A percentile compares a stretch with the other conserved stretches of the same genome.
Evolutionary conservation across 352 stramenopile species (phyloP).

Genomic region (Thraustotheca clavata): DNA sequence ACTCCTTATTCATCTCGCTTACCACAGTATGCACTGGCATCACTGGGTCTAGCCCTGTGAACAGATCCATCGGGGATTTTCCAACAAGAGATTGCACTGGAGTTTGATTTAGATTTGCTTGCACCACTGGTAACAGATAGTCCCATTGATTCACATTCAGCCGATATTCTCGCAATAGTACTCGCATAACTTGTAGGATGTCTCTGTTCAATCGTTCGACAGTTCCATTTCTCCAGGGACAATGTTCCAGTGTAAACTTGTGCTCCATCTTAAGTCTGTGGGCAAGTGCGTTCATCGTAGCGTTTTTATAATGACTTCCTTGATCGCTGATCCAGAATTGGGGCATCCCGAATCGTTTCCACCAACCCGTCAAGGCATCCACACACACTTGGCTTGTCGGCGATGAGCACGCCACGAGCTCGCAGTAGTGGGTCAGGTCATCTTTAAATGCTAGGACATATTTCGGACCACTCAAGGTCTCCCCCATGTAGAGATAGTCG

Average conservation of each 20-base stretch:
- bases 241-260: constrained; percentile 27
- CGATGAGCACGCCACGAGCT: constrained; percentile 23
- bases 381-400: constrained; percentile 18
- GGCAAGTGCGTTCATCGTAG: constrained; percentile 23
- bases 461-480: constrained; percentile 14
- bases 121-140: constrained; percentile 22
- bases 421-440: constrained; percentile 25
- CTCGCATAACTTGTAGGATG: constrained; percentile 26
- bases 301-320: constrained; percentile 31
- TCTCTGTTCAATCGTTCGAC: constrained; percentile 28
- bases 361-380: constrained; percentile 25
- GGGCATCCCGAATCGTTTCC: constrained; percentile 27
- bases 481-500: constrained; percentile 28
- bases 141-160: constrained; percentile 20
- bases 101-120: constrained; percentile 31
- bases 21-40: constrained; percentile 11
- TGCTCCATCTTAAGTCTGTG: constrained; percentile 11
- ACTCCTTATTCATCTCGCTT: background rate
- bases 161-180: constrained; percentile 22
- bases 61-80: constrained; percentile 23
- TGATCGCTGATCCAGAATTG: constrained; percentile 24
- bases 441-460: constrained; percentile 33
- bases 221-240: constrained; percentile 30
- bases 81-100: constrained; percentile 21
- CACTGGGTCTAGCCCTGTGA: constrained; percentile 15